phyloP scores from a whole-genome alignment of 352 stramenopile species.

The Phytophthora kernoviae region DNA sequence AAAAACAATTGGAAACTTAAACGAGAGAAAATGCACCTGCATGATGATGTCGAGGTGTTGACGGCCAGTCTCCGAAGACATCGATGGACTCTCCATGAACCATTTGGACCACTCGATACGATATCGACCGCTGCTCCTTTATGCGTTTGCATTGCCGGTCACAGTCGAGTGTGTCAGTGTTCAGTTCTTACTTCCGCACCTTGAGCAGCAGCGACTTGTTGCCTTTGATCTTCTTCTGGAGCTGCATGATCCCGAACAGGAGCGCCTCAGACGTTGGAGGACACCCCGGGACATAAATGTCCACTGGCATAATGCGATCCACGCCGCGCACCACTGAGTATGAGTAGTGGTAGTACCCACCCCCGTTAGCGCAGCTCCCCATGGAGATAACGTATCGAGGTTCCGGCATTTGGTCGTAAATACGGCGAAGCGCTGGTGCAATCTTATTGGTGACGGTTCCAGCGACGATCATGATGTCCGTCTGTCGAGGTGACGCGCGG shows the following conservation, averaged over 20 bases:
- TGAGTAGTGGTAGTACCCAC: slow-evolving; percentile 92
- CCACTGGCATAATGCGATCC: slow-evolving; percentile 96
- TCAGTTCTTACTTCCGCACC: slow-evolving; percentile 94
- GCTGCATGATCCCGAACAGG: slow-evolving; percentile 7
- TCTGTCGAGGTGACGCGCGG: slow-evolving; percentile 92
- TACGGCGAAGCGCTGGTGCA: slow-evolving; percentile 95
- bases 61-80: too few relatives aligned
- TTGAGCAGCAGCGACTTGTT: slow-evolving; percentile 69
- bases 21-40: too few relatives aligned
- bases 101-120: too few relatives aligned
- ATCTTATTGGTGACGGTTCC: slow-evolving; percentile 99
- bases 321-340: slow-evolving; percentile 97
- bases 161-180: too few relatives aligned
- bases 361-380: slow-evolving; percentile 97
- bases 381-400: slow-evolving; percentile 98
- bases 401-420: slow-evolving; percentile 99
- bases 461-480: slow-evolving; percentile 99
- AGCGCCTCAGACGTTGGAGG: slow-evolving; percentile 41
- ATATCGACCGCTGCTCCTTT: too few relatives aligned
- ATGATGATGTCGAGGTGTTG: too few relatives aligned
- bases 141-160: too few relatives aligned
- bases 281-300: slow-evolving; percentile 98
- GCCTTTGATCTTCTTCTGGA: slow-evolving; percentile 13
- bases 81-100: slow-evolving; percentile 16
- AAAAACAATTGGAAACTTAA: too few relatives aligned